These are phyloP conservation scores for Cyathus striatus DNA, from an alignment of 768 basidiomycete genomes.

Conservation along the genomic window DNA sequence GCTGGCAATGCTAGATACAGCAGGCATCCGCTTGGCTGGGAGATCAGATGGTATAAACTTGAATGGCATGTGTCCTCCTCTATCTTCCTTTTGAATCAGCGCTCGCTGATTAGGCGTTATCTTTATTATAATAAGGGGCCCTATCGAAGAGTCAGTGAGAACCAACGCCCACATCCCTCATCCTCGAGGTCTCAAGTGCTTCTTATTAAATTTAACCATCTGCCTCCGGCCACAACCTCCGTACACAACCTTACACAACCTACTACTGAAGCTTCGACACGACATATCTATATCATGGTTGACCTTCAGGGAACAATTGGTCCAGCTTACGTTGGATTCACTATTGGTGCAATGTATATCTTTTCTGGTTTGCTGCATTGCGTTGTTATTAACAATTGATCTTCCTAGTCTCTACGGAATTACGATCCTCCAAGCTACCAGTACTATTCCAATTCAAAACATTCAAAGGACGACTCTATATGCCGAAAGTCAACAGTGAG, in stretches of 20 bases:
- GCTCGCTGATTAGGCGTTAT: too few species aligned
- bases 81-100: too few species aligned
- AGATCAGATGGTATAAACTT: too few species aligned
- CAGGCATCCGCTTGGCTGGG: too few species aligned
- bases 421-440: slow-evolving; percentile 22
- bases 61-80: too few species aligned
- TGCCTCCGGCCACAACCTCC: neutral
- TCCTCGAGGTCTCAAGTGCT: too few species aligned
- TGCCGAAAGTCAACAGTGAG: slow-evolving; percentile 16
- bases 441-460: slow-evolving; percentile 15
- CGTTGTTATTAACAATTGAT: neutral
- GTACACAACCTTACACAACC: neutral
- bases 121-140: neutral
- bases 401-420: slow-evolving; percentile 21
- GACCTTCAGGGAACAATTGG: slow-evolving; percentile 9
- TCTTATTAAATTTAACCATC: neutral
- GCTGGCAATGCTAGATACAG: too few species aligned
- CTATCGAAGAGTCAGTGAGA: neutral
- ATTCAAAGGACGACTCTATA: slow-evolving; percentile 9
- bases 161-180: neutral
- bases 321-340: slow-evolving; percentile 23
- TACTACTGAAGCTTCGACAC: neutral
- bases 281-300: neutral
- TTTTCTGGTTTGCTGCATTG: neutral
- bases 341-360: slow-evolving; percentile 22